These are phyloP conservation scores for Punica granatum DNA, from an alignment of 345 rosid genomes.

Conservation along the genomic window DNA sequence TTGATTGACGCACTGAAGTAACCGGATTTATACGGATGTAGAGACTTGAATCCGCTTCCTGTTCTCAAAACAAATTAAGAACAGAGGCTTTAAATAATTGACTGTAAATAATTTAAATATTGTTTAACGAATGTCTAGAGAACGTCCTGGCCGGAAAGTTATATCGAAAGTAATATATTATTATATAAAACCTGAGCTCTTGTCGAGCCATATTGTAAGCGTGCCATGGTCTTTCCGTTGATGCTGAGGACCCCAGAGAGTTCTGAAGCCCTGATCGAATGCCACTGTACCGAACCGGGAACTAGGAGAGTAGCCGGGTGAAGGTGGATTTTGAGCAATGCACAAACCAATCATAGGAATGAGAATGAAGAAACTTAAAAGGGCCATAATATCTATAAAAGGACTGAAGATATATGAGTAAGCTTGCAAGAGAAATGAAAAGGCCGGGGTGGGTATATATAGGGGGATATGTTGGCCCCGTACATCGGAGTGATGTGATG, in stretches of 20 bases:
- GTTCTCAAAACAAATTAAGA: conserved; percentile 10
- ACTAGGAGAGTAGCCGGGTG: conserved; percentile 79
- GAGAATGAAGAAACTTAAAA: conserved; percentile 19
- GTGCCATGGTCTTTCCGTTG: conserved; percentile 54
- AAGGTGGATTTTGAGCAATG: conserved; percentile 51
- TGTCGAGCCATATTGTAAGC: conserved; percentile 71
- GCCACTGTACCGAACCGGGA: conserved; percentile 34
- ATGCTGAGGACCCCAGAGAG: conserved; percentile 83
- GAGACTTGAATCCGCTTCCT: conserved; percentile 96
- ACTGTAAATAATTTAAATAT: neutral
- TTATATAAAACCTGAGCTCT: conserved; percentile 36
- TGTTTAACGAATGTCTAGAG: neutral
- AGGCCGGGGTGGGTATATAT: too few species aligned
- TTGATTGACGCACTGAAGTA: conserved; percentile 79
- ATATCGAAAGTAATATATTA: neutral
- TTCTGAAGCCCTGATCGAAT: conserved; percentile 50
- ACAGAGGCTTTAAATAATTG: neutral
- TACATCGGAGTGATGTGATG: conserved; percentile 9
- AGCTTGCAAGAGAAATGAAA: too few species aligned
- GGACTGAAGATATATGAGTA: neutral
- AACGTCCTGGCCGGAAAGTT: neutral
- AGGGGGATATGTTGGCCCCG: too few species aligned
- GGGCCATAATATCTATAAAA: conserved; percentile 29
- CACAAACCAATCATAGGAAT: conserved; percentile 17
- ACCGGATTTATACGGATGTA: conserved; percentile 53